Evolutionary conservation across 805 yeast species (phyloP).

Genomic region (Candida vartiovaarae): DNA sequence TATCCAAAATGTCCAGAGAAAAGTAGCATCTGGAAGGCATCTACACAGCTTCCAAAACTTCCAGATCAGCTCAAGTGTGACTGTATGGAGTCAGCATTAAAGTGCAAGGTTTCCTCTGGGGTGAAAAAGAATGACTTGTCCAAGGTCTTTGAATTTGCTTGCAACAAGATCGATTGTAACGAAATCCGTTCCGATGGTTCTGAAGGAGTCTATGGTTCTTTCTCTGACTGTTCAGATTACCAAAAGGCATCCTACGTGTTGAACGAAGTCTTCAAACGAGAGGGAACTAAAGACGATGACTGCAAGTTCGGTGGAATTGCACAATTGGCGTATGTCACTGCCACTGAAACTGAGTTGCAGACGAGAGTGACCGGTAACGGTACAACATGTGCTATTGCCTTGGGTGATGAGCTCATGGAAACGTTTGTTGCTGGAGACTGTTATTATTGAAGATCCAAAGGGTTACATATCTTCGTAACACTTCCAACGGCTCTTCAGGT

Average conservation of each 20-base stretch:
- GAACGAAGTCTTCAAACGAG: conserved; percentile 50
- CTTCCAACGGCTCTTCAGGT: neutral
- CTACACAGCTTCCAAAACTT: conserved; percentile 55
- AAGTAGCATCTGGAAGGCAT: conserved; percentile 54
- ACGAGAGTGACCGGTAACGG: conserved; percentile 9
- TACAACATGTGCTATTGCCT: conserved; percentile 14
- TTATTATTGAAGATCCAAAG: neutral
- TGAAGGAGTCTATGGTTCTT: conserved; percentile 56
- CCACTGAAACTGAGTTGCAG: conserved; percentile 6
- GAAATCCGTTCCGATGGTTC: conserved; percentile 54
- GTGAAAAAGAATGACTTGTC: conserved; percentile 44
- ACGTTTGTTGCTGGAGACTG: neutral
- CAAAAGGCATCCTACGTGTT: conserved; percentile 58
- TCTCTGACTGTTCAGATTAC: conserved; percentile 57
- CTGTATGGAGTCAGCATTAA: conserved; percentile 47
- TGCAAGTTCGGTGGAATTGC: conserved; percentile 25
- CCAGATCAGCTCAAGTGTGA: conserved; percentile 57
- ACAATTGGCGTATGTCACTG: conserved; percentile 7
- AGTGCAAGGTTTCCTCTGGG: conserved; percentile 47
- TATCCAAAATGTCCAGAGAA: conserved; percentile 45
- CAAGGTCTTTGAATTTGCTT: conserved; percentile 48
- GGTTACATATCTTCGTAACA: neutral
- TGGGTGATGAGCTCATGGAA: conserved; percentile 1
- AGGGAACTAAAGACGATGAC: conserved; percentile 27
- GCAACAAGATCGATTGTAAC: conserved; percentile 50